phyloP scores from a whole-genome alignment of 2,329 filamentous ascomycete genomes.

The Pezicula rhizophila region DNA sequence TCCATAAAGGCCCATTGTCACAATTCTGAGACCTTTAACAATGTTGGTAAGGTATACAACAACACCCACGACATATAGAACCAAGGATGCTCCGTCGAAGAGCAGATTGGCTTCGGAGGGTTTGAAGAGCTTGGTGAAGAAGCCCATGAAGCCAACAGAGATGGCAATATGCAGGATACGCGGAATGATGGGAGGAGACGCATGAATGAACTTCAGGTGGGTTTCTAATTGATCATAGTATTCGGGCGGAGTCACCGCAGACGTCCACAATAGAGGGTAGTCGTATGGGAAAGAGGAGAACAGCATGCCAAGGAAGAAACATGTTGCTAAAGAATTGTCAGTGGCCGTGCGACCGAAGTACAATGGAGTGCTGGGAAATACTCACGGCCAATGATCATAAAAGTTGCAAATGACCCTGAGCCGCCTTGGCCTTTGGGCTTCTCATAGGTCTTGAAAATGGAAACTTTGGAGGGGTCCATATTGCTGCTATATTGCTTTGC shows the following conservation, averaged over 20 bases:
- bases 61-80: constrained; percentile 76
- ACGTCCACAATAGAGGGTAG: constrained; percentile 80
- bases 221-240: constrained; percentile 84
- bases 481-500: not conserved
- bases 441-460: constrained; percentile 28
- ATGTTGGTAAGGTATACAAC: constrained; percentile 96
- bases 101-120: constrained; percentile 92
- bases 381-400: constrained; percentile 93
- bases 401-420: constrained; percentile 80
- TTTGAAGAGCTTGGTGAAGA: constrained; percentile 91
- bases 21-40: constrained; percentile 84
- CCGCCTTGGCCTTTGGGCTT: constrained; percentile 30
- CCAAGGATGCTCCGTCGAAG: constrained; percentile 72
- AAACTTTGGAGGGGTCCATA: constrained; percentile 26
- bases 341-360: constrained; percentile 5
- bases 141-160: constrained; percentile 77
- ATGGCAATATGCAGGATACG: constrained; percentile 94
- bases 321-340: constrained; percentile 55
- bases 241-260: constrained; percentile 52
- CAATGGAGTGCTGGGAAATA: constrained; percentile 6
- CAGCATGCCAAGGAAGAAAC: constrained; percentile 97
- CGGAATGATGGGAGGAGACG: constrained; percentile 82
- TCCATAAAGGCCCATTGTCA: constrained; percentile 58
- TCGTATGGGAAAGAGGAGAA: constrained; percentile 97
- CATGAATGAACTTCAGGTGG: constrained; percentile 87